Base-by-base conservation (phyloP, 2,329 filamentous ascomycete species). In the Arthrobotrys conoides region DNA sequence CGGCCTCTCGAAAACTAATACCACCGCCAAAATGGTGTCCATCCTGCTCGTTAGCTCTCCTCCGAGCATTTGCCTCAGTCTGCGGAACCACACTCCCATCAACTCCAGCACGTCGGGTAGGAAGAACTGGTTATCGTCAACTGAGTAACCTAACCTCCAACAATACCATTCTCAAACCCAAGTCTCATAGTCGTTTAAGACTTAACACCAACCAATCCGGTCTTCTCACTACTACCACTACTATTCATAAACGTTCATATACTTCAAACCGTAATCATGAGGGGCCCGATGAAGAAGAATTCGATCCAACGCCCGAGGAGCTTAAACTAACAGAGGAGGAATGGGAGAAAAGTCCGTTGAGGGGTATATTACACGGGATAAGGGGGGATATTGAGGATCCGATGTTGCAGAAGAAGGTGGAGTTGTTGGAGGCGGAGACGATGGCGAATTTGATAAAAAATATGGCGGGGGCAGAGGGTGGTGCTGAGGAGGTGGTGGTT, bases 1-100 rank as follows among this genome's bases (percentile, higher is more conserved):
- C 57, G 53, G 73, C 73, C 18, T 78, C 75, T 22, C 75, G 75
- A 46, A 30, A 65, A 36, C 33, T 78, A 3, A 36, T 67, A 18
- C 14, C 53, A 33, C 63, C 75, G 36, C 63, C 75, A 36, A 72
- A 68, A 69, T 69, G 75, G 75, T 78, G 75, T 18, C 75, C 68
- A 2, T 78, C 75, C 6, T 78, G 75, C 68, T 78, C 75, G 5
- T 33, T 78, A 8, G 68, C 68, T 16, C 38, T 72, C 2, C 33
- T 78, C 16, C 44, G 75, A 36, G 75, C 75, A 1, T 69, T 78
- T 33, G 75, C 64, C 46, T 78, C 75, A 5, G 75, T 59, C 33
- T 71, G 63, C 27, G 75, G 68, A 14, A 64, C 67, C 22, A 63
- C 67, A 51, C 30, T 78, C 38, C 68, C 67, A 0, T 18, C 33